phyloP scores from a whole-genome alignment of 2,329 filamentous ascomycete genomes.

The Trichoderma breve region DNA sequence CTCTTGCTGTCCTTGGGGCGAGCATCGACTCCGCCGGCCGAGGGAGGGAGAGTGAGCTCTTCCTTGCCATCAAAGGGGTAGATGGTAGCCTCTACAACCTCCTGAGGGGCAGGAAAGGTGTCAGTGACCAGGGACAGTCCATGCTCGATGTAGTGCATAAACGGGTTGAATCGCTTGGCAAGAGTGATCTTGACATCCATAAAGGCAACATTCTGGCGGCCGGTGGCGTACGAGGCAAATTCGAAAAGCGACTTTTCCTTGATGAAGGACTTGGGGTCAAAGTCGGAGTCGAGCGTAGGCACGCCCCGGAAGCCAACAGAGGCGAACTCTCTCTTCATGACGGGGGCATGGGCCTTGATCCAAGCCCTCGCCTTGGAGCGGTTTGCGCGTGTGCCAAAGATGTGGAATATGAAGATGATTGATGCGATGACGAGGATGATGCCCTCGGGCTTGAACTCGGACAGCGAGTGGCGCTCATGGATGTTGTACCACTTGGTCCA shows the following conservation, averaged over 20 bases:
- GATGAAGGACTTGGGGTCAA: constrained; percentile 51
- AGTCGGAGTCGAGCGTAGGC: constrained; percentile 45
- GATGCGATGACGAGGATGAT: constrained; percentile 74
- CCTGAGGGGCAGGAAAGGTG: constrained; percentile 63
- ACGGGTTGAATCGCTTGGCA: constrained; percentile 83
- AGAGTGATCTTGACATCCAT: constrained; percentile 80
- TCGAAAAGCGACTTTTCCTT: constrained; percentile 88
- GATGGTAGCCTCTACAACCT: constrained; percentile 71
- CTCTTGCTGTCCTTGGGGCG: constrained; percentile 60
- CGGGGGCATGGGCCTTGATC: constrained; percentile 70
- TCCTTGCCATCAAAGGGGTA: constrained; percentile 95
- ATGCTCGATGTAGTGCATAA: constrained; percentile 60
- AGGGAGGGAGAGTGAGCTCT: constrained; percentile 66
- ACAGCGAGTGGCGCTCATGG: constrained; percentile 81
- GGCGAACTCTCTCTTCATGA: constrained; percentile 79
- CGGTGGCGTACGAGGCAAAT: constrained; percentile 83
- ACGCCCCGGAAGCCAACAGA: constrained; percentile 74
- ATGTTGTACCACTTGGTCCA: constrained; percentile 97
- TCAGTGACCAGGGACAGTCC: constrained; percentile 77
- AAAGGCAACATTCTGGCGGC: constrained; percentile 89
- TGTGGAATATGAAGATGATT: constrained; percentile 72
- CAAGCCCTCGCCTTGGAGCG: constrained; percentile 76
- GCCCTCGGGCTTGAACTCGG: constrained; percentile 86
- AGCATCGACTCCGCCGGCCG: constrained; percentile 56
- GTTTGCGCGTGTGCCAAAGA: constrained; percentile 79